Evolutionary conservation across 257 asterid genomes (phyloP), one percentile per base, ranked within the genome.

Genomic region (Euphrasia confusa): DNA sequence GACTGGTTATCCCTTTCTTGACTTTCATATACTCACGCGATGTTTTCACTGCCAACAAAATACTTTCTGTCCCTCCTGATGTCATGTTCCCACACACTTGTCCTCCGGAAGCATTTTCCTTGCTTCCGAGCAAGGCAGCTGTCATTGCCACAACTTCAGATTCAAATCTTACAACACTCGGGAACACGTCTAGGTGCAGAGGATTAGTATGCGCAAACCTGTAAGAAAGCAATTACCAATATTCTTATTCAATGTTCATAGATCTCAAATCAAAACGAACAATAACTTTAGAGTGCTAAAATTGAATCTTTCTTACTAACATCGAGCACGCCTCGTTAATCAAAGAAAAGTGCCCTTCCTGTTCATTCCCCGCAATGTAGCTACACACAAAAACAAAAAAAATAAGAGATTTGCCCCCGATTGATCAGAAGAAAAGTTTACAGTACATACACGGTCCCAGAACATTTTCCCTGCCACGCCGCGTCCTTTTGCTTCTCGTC

Each of bases 181-280:
- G 87, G 86, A 93, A 93, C 67, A 93, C 94, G 80, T 85, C 95
- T 68, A 77, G 78, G 73, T 93, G 99, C 76, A 93, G 86, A 27
- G 99, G 99, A 77, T 93, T 93, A 26, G 97, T 93, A 72, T 93
- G 99, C 52, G 96, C 81, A 78, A 89, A 93, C 97, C 99, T 93
- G 91, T 30, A 56, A 32, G 24, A 2, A 14, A 60, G 14, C 59
- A 63, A 45, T 57, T 39, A 30, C 54, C 54, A 40, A 40, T 18
- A 12, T 30, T 40, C 4, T n/a, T 30, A 37, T 71, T 45, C 35
- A 5, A 48, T 35, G 39, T 49, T 15, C 35, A 18, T 24, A 30
- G 57, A 28, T 54, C 56, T 11, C 14, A 54, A 21, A 49, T 45
- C 52, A 12, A 17, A 12, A 45, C 52, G 15, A 45, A 45, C 15